Evolutionary conservation across 2,329 filamentous ascomycete species (phyloP).

Genomic region (Monilinia fructigena): DNA sequence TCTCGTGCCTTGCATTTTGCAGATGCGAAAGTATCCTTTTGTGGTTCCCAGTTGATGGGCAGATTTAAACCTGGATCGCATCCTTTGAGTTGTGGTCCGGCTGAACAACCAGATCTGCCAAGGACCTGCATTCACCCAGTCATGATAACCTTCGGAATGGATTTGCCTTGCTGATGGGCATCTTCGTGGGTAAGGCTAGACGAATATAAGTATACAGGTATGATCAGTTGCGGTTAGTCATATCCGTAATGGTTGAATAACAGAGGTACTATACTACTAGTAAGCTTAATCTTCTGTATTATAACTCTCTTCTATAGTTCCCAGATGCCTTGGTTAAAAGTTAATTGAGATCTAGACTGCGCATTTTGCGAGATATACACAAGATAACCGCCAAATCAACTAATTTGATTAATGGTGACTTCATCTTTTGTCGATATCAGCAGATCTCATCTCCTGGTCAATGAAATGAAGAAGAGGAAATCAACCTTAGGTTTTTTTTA

Average conservation of each 20-base stretch:
- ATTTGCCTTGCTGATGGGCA: background rate
- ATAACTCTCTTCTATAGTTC: background rate
- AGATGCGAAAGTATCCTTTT: constrained; percentile 14
- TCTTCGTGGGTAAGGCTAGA: background rate
- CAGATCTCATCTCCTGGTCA: background rate
- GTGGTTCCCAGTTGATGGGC: background rate
- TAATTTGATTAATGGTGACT: no score
- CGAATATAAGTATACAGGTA: background rate
- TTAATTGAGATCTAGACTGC: background rate
- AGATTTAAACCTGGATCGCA: constrained; percentile 6
- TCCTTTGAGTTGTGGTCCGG: background rate
- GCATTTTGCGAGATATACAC: background rate
- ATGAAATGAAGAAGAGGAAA: background rate
- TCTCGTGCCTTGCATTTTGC: constrained; percentile 24
- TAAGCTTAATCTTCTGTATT: constrained; percentile 8
- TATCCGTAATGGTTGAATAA: background rate
- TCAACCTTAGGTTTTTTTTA: background rate
- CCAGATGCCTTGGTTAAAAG: background rate
- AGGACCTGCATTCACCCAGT: constrained; percentile 8
- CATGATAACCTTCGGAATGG: background rate
- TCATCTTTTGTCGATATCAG: no score
- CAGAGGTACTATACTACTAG: background rate
- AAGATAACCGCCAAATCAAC: no score
- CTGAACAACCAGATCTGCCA: background rate
- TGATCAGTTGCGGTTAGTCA: background rate